Evolutionary conservation across 2,329 filamentous ascomycete genomes (phyloP).

Genomic region (Trichophyton rubrum): DNA sequence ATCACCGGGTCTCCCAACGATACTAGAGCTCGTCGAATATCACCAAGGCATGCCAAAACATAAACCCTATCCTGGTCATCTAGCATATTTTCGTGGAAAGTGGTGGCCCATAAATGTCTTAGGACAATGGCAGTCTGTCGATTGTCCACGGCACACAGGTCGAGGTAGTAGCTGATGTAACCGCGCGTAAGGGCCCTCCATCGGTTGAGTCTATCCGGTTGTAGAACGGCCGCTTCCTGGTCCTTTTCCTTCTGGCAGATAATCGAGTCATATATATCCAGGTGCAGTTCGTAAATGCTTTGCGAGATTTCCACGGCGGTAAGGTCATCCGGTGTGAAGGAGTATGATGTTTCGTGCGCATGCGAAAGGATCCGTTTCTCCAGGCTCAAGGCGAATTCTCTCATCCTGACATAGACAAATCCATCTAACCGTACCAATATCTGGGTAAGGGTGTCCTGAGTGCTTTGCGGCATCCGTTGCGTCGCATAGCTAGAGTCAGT

Average conservation of each 20-base stretch:
- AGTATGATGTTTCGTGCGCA: slow-evolving; percentile 14
- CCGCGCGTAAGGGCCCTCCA: slow-evolving; percentile 49
- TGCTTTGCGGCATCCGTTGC: slow-evolving; percentile 42
- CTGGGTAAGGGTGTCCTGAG: slow-evolving; percentile 44
- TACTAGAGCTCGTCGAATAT: slow-evolving; percentile 45
- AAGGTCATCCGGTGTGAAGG: slow-evolving; percentile 23
- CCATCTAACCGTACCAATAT: slow-evolving; percentile 44
- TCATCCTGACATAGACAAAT: slow-evolving; percentile 33
- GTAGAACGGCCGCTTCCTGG: slow-evolving; percentile 37
- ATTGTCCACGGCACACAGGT: slow-evolving; percentile 20
- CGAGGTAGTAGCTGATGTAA: slow-evolving; percentile 35
- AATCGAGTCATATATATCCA: slow-evolving; percentile 53
- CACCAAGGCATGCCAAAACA: slow-evolving; percentile 49
- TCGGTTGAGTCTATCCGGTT: slow-evolving; percentile 47
- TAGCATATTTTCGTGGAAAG: slow-evolving; percentile 47
- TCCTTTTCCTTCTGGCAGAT: slow-evolving; percentile 48
- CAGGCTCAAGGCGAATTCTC: slow-evolving; percentile 21
- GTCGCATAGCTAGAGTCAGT: slow-evolving; percentile 38
- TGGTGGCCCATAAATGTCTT: slow-evolving; percentile 55
- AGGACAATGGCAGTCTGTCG: slow-evolving; percentile 37
- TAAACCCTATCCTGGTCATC: slow-evolving; percentile 47
- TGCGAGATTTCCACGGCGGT: slow-evolving; percentile 43
- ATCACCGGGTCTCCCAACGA: slow-evolving; percentile 36
- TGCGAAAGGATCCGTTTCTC: slow-evolving; percentile 20
- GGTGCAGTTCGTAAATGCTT: slow-evolving; percentile 53